Conservation (phyloP, 177 flowering plant genomes). For the Vitis hybrid region DNA sequence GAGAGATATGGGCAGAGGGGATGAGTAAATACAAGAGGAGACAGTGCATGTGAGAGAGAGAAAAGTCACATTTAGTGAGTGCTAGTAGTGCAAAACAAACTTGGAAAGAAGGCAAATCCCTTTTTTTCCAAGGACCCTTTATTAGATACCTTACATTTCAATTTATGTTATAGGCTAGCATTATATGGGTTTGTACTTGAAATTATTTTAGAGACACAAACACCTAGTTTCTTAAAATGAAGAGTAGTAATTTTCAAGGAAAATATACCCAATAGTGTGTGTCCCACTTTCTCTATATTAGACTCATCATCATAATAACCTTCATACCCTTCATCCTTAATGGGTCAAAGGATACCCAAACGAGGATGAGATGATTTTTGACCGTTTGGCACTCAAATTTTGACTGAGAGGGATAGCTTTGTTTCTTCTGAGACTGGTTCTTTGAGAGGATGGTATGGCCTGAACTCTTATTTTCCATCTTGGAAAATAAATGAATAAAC, state of each 20-base stretch:
- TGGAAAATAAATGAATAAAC: no score
- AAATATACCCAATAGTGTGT: not conserved
- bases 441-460: no score
- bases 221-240: not conserved
- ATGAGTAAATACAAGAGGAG: conserved; percentile 4
- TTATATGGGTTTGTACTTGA: conserved; percentile 9
- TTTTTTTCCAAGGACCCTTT: not conserved
- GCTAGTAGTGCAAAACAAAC: conserved; percentile 16
- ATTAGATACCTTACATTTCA: conserved; percentile 11
- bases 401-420: no score
- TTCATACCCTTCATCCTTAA: no score
- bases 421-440: no score
- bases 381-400: no score
- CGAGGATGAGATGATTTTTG: no score
- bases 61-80: conserved; percentile 14
- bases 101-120: conserved; percentile 31
- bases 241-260: conserved; percentile 19
- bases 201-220: conserved; percentile 5
- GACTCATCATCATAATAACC: not conserved
- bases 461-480: no score
- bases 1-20: not conserved
- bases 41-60: conserved; percentile 15
- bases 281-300: conserved; percentile 3
- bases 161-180: conserved; percentile 14
- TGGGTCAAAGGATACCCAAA: not conserved